Evolutionary conservation across 1,139 yeast genomes (phyloP), one percentile per base, ranked within the genome.

Genomic region (Candida sp.): DNA sequence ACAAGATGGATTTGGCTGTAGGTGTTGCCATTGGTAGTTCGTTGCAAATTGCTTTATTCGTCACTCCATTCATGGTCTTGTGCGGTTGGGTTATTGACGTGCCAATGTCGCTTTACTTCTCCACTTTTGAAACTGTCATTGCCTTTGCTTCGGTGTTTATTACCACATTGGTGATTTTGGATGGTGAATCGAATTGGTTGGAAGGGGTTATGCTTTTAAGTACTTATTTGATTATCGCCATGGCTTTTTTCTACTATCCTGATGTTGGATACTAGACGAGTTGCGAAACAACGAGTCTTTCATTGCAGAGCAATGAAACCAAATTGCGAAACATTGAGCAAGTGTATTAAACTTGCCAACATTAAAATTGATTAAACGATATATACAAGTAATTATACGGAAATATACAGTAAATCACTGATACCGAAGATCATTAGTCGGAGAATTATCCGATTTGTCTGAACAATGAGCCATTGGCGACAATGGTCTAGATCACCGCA

Each of bases 11-110:
- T 63, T 77, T 93, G 51, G 97, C 99, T 8, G 81, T 95, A 54
- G 96, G 97, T 45, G 98, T 93, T 40, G 98, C 99, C 7, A 84
- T 93, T 50, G 99, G 99, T n/a, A 87, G 96, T 4, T 89, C 97
- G 4, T 79, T 93, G 64, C 99, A 93, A 66, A 90, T 93, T 57
- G 96, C 99, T 4, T 70, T 93, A 42, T 91, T 93, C 65, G 89
- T 93, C 42, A 91, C 98, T 15, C 99, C 99, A 35, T 87, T 91
- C 65, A 79, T 93, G 81, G 99, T 93, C 15, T 75, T 95, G 39
- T 73, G 88, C 35, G 99, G 99, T 11, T 93, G 99, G 99, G 60
- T 70, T 46, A 79, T 89, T 52, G 90, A 85, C 56, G 88, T 87
- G 45, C 97, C 97, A 56, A 91, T 95, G 98, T 80, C 95, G 15